A percentile compares a stretch with the other conserved stretches of the same genome.
phyloP scores from a whole-genome alignment of 768 basidiomycete genomes.

The Agaricus subrufescens region DNA sequence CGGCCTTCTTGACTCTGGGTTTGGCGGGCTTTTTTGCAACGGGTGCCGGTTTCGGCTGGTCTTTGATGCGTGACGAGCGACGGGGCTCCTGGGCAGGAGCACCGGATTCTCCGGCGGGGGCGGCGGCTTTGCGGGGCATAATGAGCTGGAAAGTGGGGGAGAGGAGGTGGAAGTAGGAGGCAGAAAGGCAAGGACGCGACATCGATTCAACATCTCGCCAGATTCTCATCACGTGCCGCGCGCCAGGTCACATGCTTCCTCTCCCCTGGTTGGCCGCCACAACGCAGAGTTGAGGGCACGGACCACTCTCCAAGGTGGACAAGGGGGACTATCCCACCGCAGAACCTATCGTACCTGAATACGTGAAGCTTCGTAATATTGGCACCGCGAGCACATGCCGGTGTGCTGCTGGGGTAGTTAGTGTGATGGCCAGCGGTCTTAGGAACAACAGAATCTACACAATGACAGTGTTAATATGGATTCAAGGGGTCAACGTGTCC shows the following conservation, averaged over 20 bases:
- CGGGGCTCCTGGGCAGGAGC: slow-evolving; percentile 48
- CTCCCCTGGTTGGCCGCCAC: not conserved
- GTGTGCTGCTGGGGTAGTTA: too few species aligned
- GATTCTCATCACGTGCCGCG: slow-evolving; percentile 30
- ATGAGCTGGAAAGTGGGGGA: slow-evolving; percentile 8
- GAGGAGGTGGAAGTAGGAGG: slow-evolving; percentile 18
- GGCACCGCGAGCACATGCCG: too few species aligned
- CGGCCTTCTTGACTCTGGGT: slow-evolving; percentile 53
- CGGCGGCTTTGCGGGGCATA: slow-evolving; percentile 73
- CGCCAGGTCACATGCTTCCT: slow-evolving; percentile 18
- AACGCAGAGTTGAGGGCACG: not conserved
- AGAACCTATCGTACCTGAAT: too few species aligned
- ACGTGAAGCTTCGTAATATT: too few species aligned
- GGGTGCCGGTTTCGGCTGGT: slow-evolving; percentile 52
- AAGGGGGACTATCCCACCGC: too few species aligned
- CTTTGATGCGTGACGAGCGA: slow-evolving; percentile 74
- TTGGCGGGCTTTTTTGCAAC: slow-evolving; percentile 60
- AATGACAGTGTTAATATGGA: too few species aligned
- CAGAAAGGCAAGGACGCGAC: slow-evolving; percentile 23
- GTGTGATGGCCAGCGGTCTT: too few species aligned
- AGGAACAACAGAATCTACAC: too few species aligned
- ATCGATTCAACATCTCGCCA: slow-evolving; percentile 27
- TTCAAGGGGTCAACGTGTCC: too few species aligned
- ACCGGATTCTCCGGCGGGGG: slow-evolving; percentile 33
- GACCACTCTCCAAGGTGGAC: not conserved